Conservation (phyloP, 805 yeast genomes). For the Jamesozyma lodderae region DNA sequence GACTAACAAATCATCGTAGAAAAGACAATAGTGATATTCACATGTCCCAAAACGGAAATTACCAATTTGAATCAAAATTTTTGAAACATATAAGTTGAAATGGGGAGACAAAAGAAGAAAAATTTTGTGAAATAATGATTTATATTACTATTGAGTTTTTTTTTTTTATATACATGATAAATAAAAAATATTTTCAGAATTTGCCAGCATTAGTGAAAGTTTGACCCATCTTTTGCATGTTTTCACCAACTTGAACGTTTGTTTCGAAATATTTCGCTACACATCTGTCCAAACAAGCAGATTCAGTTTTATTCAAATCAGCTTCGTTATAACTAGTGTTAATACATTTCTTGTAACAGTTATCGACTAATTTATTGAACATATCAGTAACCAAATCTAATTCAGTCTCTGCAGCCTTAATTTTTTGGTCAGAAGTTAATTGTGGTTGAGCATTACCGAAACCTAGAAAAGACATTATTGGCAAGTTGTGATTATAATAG, state of each 20-base stretch:
- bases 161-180: not conserved
- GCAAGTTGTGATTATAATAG: not conserved
- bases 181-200: constrained; percentile 7
- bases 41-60: too few species aligned
- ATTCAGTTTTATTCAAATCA: constrained; percentile 69
- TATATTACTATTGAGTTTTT: too few species aligned
- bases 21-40: too few species aligned
- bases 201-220: constrained; percentile 32
- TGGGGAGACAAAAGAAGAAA: too few species aligned
- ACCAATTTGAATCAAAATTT: too few species aligned
- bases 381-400: constrained; percentile 94
- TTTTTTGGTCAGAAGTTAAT: constrained; percentile 62
- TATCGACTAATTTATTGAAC: constrained; percentile 87
- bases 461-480: constrained; percentile 59
- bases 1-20: not conserved
- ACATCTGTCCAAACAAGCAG: constrained; percentile 88
- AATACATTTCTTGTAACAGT: constrained; percentile 85
- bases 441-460: constrained; percentile 71
- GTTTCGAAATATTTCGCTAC: constrained; percentile 92
- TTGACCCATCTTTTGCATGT: constrained; percentile 46
- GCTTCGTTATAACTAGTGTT: constrained; percentile 56
- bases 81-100: too few species aligned
- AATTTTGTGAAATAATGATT: not conserved
- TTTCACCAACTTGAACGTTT: constrained; percentile 88
- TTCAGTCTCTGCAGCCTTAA: constrained; percentile 92